These are phyloP conservation scores for Cladosporium sp. DNA, from an alignment of 2,329 filamentous ascomycete genomes.

Conservation along the genomic window DNA sequence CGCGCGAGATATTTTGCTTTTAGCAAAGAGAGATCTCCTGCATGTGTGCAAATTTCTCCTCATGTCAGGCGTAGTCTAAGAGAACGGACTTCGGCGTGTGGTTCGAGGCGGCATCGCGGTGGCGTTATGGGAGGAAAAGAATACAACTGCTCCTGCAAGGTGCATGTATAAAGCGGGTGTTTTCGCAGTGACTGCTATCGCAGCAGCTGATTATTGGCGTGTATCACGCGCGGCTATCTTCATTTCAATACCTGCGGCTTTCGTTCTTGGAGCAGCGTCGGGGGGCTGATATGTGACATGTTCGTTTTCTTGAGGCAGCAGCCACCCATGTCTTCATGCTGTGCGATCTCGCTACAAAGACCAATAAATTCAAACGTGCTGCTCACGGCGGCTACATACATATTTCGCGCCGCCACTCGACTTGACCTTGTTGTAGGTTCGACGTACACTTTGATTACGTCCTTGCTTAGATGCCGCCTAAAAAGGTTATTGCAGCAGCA, in stretches of 20 bases:
- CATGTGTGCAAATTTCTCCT: too few species aligned
- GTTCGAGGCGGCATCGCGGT: too few species aligned
- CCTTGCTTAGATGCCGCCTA: background rate
- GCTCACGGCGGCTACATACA: background rate
- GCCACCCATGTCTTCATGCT: background rate
- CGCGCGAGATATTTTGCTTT: too few species aligned
- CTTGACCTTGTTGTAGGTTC: background rate
- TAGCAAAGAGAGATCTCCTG: too few species aligned
- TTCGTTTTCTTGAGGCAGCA: background rate
- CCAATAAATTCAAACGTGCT: background rate
- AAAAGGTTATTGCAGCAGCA: background rate
- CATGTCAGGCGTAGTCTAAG: too few species aligned
- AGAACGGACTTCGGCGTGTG: too few species aligned
- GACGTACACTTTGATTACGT: background rate
- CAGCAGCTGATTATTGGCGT: too few species aligned
- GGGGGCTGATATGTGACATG: background rate
- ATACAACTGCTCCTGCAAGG: too few species aligned
- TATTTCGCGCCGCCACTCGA: background rate
- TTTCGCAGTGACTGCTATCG: too few species aligned
- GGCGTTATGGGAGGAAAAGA: too few species aligned
- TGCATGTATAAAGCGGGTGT: too few species aligned
- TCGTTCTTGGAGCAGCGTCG: background rate
- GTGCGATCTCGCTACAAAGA: background rate
- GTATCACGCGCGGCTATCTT: too few species aligned
- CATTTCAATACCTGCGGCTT: background rate